Evolutionary conservation across 768 basidiomycete genomes (phyloP).

Genomic region (Trametes villosa): DNA sequence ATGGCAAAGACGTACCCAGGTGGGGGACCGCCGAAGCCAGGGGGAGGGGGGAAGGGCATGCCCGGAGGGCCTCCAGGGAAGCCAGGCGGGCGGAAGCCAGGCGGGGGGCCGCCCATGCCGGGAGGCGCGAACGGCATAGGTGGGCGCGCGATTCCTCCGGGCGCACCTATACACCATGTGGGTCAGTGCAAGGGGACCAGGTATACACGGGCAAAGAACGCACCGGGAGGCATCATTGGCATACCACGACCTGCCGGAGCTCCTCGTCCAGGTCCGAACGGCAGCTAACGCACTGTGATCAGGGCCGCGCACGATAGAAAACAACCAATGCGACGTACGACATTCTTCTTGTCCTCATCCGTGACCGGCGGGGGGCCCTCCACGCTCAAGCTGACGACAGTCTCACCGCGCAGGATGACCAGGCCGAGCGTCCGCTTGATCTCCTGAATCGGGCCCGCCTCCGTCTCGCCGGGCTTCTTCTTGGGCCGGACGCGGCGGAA

Average conservation of each 20-base stretch:
- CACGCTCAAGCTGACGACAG: constrained; percentile 92
- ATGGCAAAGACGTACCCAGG: constrained; percentile 70
- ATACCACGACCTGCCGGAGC: constrained; percentile 97
- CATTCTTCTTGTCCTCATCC: constrained; percentile 88
- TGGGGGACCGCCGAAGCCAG: constrained; percentile 80
- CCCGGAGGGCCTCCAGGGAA: constrained; percentile 66
- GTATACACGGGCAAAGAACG: constrained; percentile 35
- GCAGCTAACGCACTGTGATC: constrained; percentile 56
- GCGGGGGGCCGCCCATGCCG: constrained; percentile 86
- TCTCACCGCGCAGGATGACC: constrained; percentile 95
- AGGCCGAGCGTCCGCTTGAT: constrained; percentile 96
- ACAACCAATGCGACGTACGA: constrained; percentile 48
- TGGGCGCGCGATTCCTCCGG: constrained; percentile 66
- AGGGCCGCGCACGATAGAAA: constrained; percentile 2
- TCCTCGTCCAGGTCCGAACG: constrained; percentile 90
- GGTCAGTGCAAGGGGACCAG: constrained; percentile 4
- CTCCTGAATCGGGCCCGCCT: constrained; percentile 81
- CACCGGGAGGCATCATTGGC: constrained; percentile 91
- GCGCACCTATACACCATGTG: constrained; percentile 49
- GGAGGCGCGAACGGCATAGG: constrained; percentile 69
- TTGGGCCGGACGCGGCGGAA: constrained; percentile 92
- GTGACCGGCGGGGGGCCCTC: constrained; percentile 94
- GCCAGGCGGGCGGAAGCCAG: constrained; percentile 83
- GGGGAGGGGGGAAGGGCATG: constrained; percentile 79
- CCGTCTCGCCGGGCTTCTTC: constrained; percentile 81